Evolutionary conservation across 2,329 filamentous ascomycete species (phyloP).

Genomic region (Aspergillus luchuensis): DNA sequence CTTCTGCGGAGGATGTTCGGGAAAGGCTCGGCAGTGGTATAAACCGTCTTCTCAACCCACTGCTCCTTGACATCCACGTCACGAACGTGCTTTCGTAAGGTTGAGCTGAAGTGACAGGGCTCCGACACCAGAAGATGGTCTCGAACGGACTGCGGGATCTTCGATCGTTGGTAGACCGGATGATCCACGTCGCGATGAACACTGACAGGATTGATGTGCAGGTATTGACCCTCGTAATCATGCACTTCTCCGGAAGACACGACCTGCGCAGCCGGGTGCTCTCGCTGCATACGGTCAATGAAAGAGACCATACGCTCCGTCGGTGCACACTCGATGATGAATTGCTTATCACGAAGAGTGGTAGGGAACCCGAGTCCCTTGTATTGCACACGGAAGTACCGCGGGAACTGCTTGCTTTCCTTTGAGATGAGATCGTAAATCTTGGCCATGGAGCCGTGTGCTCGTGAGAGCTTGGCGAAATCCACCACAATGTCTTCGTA

Average conservation of each 20-base stretch:
- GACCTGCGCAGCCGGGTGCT: conserved; percentile 83
- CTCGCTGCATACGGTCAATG: conserved; percentile 86
- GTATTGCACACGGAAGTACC: conserved; percentile 91
- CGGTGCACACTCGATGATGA: conserved; percentile 81
- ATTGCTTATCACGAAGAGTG: conserved; percentile 83
- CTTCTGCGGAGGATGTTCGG: conserved; percentile 87
- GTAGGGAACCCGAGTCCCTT: conserved; percentile 84
- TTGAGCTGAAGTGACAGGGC: conserved; percentile 77
- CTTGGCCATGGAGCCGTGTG: conserved; percentile 85
- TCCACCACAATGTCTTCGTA: conserved; percentile 90
- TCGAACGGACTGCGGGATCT: conserved; percentile 78
- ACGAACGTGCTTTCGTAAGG: conserved; percentile 68
- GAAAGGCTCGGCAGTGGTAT: conserved; percentile 81
- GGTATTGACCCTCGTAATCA: conserved; percentile 85
- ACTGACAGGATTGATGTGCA: conserved; percentile 78
- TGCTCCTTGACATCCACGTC: conserved; percentile 70
- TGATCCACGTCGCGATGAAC: conserved; percentile 80
- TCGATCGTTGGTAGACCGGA: conserved; percentile 83
- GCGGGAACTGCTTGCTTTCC: conserved; percentile 73
- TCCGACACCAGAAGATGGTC: conserved; percentile 81
- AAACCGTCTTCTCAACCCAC: conserved; percentile 80
- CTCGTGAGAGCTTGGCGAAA: conserved; percentile 85
- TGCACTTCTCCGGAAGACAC: conserved; percentile 69
- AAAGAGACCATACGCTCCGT: conserved; percentile 78
- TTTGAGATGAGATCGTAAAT: conserved; percentile 88